These are phyloP conservation scores for Dichomitus squalens DNA, from an alignment of 1,284 basidiomycete species.

Conservation along the genomic window DNA sequence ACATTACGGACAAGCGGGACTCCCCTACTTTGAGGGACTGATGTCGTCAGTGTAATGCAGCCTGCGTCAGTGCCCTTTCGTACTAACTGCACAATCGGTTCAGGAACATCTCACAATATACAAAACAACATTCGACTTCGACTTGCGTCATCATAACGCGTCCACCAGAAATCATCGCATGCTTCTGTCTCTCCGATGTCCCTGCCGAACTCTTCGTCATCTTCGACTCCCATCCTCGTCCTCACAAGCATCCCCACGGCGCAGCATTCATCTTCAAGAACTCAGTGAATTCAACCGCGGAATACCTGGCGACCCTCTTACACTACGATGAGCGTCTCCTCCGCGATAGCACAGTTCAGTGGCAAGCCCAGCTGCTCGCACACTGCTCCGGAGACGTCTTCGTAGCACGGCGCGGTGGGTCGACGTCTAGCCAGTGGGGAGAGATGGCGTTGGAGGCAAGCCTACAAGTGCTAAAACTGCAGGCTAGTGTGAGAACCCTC, in stretches of 20 bases:
- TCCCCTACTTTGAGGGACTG: conserved; percentile 43
- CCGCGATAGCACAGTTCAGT: conserved; percentile 48
- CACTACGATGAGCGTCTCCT: conserved; percentile 48
- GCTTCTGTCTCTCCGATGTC: conserved; percentile 47
- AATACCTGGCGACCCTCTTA: conserved; percentile 51
- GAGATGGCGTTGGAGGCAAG: conserved; percentile 49
- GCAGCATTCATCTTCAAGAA: conserved; percentile 56
- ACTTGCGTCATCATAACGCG: conserved; percentile 57
- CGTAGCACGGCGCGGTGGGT: conserved; percentile 31
- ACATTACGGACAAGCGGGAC: conserved; percentile 42
- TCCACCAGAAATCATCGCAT: conserved; percentile 66
- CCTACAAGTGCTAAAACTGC: conserved; percentile 44
- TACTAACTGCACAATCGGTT: not conserved
- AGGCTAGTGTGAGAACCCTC: conserved; percentile 42
- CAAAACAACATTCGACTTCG: conserved; percentile 40
- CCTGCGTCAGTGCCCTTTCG: not conserved
- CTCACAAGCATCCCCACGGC: conserved; percentile 51
- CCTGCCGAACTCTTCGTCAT: conserved; percentile 47
- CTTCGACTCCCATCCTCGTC: conserved; percentile 69
- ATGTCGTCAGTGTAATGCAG: conserved; percentile 42
- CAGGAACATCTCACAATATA: conserved; percentile 23
- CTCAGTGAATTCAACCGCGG: conserved; percentile 43
- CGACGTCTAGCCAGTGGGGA: conserved; percentile 29
- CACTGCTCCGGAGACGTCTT: conserved; percentile 62
- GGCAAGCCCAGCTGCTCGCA: conserved; percentile 63